phyloP scores from a whole-genome alignment of 148 eudicot genomes.

The Silene conica region DNA sequence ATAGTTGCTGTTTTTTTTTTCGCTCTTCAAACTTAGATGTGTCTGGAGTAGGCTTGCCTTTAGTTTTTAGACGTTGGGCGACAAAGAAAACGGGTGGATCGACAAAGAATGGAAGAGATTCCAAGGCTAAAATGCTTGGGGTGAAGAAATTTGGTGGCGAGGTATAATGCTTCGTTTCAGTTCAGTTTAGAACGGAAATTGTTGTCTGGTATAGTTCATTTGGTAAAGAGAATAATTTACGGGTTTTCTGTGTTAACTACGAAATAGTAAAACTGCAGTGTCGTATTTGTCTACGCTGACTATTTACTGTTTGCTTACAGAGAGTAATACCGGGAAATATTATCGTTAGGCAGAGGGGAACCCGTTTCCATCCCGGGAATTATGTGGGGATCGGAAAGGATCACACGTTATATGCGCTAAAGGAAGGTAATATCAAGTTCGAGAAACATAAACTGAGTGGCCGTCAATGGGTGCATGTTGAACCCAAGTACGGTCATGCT shows the following conservation, averaged over 20 bases:
- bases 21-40: conserved; percentile 34
- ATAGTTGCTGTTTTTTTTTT: background rate
- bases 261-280: too few species aligned
- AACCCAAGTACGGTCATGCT: conserved; percentile 74
- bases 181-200: background rate
- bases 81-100: conserved; percentile 80
- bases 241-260: too few species aligned
- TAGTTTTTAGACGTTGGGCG: conserved; percentile 75
- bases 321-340: conserved; percentile 84
- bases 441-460: conserved; percentile 73
- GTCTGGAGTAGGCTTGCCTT: conserved; percentile 51
- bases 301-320: conserved; percentile 32
- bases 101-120: conserved; percentile 77
- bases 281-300: background rate
- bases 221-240: background rate
- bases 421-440: conserved; percentile 78
- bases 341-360: conserved; percentile 77
- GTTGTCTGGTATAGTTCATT: background rate
- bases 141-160: conserved; percentile 86
- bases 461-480: conserved; percentile 89
- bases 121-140: conserved; percentile 69
- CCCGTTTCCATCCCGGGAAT: conserved; percentile 72
- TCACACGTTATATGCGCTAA: conserved; percentile 78
- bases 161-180: conserved; percentile 34
- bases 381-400: conserved; percentile 93